Conservation (phyloP, 78 protist species). For the Emiliania huxleyi region DNA sequence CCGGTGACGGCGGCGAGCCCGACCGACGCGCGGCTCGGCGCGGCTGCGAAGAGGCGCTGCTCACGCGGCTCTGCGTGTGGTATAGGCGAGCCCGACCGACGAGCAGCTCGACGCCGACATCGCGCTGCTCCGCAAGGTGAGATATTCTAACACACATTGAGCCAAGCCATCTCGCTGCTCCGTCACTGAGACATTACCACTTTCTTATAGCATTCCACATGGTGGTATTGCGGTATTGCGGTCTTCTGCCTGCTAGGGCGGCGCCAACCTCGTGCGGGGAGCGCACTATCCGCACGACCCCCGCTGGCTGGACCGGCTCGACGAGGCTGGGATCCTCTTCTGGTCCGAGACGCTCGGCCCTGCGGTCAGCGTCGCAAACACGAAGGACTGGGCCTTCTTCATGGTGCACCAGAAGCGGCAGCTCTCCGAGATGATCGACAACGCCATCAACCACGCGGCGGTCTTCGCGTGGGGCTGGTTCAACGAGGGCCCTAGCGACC, state of each 20-base stretch:
- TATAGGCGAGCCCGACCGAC: conserved; percentile 2
- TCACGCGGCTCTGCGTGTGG: too few relatives aligned
- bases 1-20: too few relatives aligned
- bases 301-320: conserved; percentile 32
- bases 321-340: conserved; percentile 38
- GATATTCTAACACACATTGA: too few relatives aligned
- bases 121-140: conserved; percentile 10
- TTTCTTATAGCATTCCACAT: too few relatives aligned
- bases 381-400: neutral
- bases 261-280: conserved; percentile 51
- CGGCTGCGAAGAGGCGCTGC: too few relatives aligned
- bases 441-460: neutral
- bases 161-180: too few relatives aligned
- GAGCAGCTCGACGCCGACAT: conserved; percentile 36
- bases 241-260: too few relatives aligned
- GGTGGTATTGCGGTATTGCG: too few relatives aligned
- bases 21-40: too few relatives aligned
- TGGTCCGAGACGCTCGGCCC: conserved; percentile 59
- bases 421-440: conserved; percentile 25
- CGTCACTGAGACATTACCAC: too few relatives aligned
- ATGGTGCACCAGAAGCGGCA: neutral
- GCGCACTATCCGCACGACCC: conserved; percentile 65
- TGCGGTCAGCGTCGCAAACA: neutral
- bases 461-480: neutral
- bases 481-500: conserved; percentile 20